Evolutionary conservation across 371 early-diverging fungal genomes (phyloP).

Genomic region (Blastocladiella emersonii): DNA sequence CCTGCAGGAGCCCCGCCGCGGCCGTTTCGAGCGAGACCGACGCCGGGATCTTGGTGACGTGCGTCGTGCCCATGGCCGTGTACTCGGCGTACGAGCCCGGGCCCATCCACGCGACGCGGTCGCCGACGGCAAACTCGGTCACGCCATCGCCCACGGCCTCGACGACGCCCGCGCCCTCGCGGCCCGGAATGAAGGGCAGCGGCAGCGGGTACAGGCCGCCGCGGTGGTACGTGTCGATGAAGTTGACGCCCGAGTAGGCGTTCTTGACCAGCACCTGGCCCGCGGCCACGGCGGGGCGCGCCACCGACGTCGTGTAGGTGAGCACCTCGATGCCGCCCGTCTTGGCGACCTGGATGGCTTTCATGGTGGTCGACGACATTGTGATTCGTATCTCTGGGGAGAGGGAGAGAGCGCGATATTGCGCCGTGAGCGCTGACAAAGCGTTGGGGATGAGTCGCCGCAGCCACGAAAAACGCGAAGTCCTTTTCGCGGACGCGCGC

Average conservation of each 20-base stretch:
- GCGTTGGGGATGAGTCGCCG: no score
- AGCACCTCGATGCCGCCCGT: slow-evolving; percentile 62
- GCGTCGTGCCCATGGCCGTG: slow-evolving; percentile 27
- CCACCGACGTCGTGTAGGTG: slow-evolving; percentile 18
- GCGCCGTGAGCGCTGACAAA: no score
- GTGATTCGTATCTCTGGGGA: no score
- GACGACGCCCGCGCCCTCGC: slow-evolving; percentile 72
- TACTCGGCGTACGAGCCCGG: slow-evolving; percentile 65
- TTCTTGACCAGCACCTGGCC: slow-evolving; percentile 65
- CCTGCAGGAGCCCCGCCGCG: slow-evolving; percentile 39
- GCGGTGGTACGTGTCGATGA: slow-evolving; percentile 86
- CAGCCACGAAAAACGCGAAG: no score
- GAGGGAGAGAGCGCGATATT: no score
- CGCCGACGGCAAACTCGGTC: slow-evolving; percentile 57
- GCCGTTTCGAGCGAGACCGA: slow-evolving; percentile 41
- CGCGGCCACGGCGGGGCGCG: slow-evolving; percentile 9
- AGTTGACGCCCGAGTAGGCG: slow-evolving; percentile 70
- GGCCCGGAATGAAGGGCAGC: slow-evolving; percentile 57
- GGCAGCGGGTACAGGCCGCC: slow-evolving; percentile 61
- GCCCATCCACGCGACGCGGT: slow-evolving; percentile 64
- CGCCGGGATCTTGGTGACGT: slow-evolving; percentile 38
- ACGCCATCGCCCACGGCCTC: slow-evolving; percentile 55
- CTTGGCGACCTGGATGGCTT: slow-evolving; percentile 51
- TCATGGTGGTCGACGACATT: slow-evolving; percentile 30
- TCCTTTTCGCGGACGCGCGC: no score